Percentiles rank a stretch among this genome's conserved stretches.
Conservation (phyloP, 257 asterid genomes). For the Lithospermum erythrorhizon region DNA sequence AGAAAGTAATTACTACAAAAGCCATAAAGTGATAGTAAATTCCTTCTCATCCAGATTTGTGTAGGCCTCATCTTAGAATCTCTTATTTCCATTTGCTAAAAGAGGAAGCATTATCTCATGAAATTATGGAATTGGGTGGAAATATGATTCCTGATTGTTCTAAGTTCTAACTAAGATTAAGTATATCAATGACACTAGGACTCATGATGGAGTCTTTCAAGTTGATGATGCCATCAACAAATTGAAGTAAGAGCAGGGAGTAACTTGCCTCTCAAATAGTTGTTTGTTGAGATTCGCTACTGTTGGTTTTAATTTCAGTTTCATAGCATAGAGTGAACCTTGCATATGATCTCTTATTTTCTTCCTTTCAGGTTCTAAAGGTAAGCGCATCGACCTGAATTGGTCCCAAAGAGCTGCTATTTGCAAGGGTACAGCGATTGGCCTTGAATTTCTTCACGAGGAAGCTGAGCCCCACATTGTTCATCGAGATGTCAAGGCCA, state of each 20-base stretch:
- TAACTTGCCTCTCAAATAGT: background rate
- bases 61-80: no score
- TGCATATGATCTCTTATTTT: background rate
- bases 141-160: background rate
- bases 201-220: background rate
- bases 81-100: background rate
- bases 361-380: constrained; percentile 35
- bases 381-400: constrained; percentile 28
- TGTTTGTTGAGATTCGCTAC: no score
- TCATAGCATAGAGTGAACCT: no score
- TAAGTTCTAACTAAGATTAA: background rate
- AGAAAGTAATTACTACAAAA: no score
- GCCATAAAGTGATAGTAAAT: no score
- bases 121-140: background rate
- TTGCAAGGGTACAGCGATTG: constrained; percentile 67
- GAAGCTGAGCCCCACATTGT: constrained; percentile 58
- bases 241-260: background rate
- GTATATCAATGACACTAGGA: background rate
- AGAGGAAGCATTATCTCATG: background rate
- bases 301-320: no score
- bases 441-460: constrained; percentile 83
- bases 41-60: no score
- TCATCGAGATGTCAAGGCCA: constrained; percentile 88
- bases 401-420: constrained; percentile 70
- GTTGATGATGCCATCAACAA: background rate